These are phyloP conservation scores for Bidens hawaiensis DNA, from an alignment of 140 eudicot species.

Conservation along the genomic window DNA sequence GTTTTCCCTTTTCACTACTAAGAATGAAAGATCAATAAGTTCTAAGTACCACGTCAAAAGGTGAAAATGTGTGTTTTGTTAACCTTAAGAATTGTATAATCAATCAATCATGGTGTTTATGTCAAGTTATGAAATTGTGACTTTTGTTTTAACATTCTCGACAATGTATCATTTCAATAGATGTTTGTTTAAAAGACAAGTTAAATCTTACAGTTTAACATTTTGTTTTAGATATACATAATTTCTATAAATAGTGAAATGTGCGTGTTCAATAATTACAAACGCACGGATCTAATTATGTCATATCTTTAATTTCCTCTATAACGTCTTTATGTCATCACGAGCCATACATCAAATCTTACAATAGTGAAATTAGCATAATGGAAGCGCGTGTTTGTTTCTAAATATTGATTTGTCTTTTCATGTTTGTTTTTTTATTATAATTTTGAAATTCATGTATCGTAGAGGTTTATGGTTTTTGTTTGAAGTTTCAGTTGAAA, in stretches of 20 bases:
- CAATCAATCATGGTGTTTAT: neutral
- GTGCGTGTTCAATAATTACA: neutral
- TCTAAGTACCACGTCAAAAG: neutral
- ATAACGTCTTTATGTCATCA: neutral
- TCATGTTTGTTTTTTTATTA: neutral
- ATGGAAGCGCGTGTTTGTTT: neutral
- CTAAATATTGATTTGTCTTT: neutral
- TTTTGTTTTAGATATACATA: too few relatives aligned
- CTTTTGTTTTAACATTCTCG: too few relatives aligned
- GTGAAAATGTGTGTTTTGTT: too few relatives aligned
- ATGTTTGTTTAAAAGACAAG: neutral
- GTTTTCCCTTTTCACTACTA: neutral
- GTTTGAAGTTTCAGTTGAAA: too few relatives aligned
- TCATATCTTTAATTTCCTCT: neutral
- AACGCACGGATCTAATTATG: neutral
- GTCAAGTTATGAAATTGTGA: neutral
- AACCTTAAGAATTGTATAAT: neutral
- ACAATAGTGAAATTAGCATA: neutral
- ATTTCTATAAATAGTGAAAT: neutral
- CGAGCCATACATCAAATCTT: neutral
- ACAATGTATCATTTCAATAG: neutral
- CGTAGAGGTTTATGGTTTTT: neutral
- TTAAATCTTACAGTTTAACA: neutral
- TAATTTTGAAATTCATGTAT: neutral
- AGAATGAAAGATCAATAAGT: neutral